phyloP scores from a whole-genome alignment of 163 green algal species.

The Coccomyxa subellipsoidea region DNA sequence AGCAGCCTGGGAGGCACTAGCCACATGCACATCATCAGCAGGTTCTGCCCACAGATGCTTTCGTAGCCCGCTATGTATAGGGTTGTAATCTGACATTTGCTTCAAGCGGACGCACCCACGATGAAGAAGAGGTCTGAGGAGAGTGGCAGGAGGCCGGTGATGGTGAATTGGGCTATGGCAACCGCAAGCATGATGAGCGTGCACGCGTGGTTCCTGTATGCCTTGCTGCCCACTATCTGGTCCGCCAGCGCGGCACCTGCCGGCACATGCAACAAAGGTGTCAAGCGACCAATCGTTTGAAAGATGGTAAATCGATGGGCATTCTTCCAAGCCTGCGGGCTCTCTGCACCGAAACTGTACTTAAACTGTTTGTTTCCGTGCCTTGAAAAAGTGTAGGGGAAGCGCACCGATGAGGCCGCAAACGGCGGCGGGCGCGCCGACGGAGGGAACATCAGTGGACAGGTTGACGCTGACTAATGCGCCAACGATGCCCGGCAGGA shows the following conservation, averaged over 20 bases:
- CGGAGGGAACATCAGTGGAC: slow-evolving; percentile 32
- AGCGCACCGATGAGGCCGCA: slow-evolving; percentile 36
- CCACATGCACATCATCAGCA: too few relatives aligned
- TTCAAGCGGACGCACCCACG: background rate
- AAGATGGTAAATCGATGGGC: too few relatives aligned
- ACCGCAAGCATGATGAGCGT: slow-evolving; percentile 28
- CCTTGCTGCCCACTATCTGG: slow-evolving; percentile 29
- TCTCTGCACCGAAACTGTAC: too few relatives aligned
- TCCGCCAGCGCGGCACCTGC: slow-evolving; percentile 36
- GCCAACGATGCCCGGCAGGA: slow-evolving; percentile 27
- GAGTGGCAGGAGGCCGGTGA: slow-evolving; percentile 39
- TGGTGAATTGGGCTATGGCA: slow-evolving; percentile 22
- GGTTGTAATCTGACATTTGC: too few relatives aligned
- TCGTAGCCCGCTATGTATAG: too few relatives aligned
- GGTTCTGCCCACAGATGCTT: too few relatives aligned
- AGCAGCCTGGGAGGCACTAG: too few relatives aligned
- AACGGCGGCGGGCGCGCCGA: slow-evolving; percentile 39
- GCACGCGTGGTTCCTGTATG: slow-evolving; percentile 20
- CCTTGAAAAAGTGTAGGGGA: too few relatives aligned
- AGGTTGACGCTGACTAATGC: slow-evolving; percentile 39
- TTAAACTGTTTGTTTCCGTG: too few relatives aligned
- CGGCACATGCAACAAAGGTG: background rate
- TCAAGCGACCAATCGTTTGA: background rate
- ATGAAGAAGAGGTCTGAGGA: slow-evolving; percentile 29
- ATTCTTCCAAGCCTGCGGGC: too few relatives aligned